These are phyloP conservation scores for Volvox reticuliferus DNA, from an alignment of 139 green algal genomes.

Conservation along the genomic window DNA sequence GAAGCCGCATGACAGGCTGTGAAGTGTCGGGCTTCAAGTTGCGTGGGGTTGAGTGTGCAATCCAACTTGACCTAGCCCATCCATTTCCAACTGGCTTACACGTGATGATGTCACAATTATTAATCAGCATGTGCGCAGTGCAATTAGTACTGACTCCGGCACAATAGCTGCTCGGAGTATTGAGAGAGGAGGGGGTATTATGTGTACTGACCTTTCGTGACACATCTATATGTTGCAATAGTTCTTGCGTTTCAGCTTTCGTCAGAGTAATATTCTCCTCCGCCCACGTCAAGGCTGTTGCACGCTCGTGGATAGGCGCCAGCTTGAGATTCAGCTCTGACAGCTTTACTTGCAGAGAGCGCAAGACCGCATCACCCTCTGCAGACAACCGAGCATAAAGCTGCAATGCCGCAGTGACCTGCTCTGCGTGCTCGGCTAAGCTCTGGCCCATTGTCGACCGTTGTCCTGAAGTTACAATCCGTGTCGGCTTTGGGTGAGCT, in stretches of 20 bases:
- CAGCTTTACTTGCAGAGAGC: slow-evolving; percentile 22
- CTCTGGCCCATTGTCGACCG: not conserved
- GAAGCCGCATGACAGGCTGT: no score
- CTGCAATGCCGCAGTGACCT: slow-evolving; percentile 17
- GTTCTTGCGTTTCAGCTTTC: slow-evolving; percentile 50
- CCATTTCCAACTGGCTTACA: no score
- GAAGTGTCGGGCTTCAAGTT: no score
- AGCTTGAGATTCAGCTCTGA: slow-evolving; percentile 39
- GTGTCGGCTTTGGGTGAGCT: no score
- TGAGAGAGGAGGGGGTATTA: not conserved
- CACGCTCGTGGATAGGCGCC: slow-evolving; percentile 58
- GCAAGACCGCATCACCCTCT: not conserved
- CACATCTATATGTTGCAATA: slow-evolving; percentile 57
- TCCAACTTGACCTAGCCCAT: no score
- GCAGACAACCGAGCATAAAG: not conserved
- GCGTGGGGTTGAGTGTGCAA: no score
- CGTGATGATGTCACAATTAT: no score
- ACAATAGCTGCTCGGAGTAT: no score
- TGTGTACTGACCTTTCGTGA: slow-evolving; percentile 39
- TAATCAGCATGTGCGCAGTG: no score
- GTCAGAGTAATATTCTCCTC: slow-evolving; percentile 57
- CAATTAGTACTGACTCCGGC: no score
- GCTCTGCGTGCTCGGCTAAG: not conserved
- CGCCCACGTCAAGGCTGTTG: slow-evolving; percentile 55
- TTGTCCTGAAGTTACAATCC: no score